A percentile compares a stretch with the other conserved stretches of the same genome.
phyloP scores from a whole-genome alignment of 805 yeast genomes.

The Crinitomyces ghanaensis region DNA sequence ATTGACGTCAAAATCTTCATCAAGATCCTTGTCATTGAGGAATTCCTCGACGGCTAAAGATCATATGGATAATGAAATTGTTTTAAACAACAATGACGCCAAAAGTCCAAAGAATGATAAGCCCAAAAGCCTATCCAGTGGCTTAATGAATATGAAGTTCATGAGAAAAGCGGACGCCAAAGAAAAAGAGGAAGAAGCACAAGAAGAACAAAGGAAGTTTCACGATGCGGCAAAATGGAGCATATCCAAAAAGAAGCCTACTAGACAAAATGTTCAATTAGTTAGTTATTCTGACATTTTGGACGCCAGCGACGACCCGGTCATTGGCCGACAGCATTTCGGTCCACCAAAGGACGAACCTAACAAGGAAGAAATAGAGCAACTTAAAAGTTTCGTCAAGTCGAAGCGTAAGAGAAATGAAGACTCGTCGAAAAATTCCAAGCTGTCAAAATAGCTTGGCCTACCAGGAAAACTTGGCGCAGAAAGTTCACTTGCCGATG shows the following conservation, averaged over 20 bases:
- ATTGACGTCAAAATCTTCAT: too few relatives aligned
- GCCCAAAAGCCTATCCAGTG: too few relatives aligned
- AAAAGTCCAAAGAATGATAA: too few relatives aligned
- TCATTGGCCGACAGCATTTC: slow-evolving; percentile 20
- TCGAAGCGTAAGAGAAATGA: neutral
- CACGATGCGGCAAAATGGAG: slow-evolving; percentile 20
- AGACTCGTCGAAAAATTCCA: neutral
- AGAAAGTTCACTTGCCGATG: slow-evolving; percentile 9
- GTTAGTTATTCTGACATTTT: slow-evolving; percentile 9
- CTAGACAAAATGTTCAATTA: neutral
- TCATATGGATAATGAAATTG: too few relatives aligned
- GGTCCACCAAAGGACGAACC: slow-evolving; percentile 7
- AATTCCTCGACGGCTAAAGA: too few relatives aligned
- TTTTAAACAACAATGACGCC: too few relatives aligned
- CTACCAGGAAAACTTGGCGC: neutral
- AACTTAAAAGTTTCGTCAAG: neutral
- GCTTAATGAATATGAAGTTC: slow-evolving; percentile 18
- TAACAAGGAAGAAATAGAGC: slow-evolving; percentile 1
- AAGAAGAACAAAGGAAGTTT: slow-evolving; percentile 15
- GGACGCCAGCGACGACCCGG: slow-evolving; percentile 1
- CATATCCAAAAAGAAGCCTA: neutral
- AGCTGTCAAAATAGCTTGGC: neutral
- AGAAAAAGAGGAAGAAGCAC: slow-evolving; percentile 24
- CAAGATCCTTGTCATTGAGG: too few relatives aligned
- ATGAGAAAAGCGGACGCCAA: slow-evolving; percentile 23